These are phyloP conservation scores for Thermochaetoides thermophila DNA, from an alignment of 495 filamentous ascomycete genomes.

Conservation along the genomic window DNA sequence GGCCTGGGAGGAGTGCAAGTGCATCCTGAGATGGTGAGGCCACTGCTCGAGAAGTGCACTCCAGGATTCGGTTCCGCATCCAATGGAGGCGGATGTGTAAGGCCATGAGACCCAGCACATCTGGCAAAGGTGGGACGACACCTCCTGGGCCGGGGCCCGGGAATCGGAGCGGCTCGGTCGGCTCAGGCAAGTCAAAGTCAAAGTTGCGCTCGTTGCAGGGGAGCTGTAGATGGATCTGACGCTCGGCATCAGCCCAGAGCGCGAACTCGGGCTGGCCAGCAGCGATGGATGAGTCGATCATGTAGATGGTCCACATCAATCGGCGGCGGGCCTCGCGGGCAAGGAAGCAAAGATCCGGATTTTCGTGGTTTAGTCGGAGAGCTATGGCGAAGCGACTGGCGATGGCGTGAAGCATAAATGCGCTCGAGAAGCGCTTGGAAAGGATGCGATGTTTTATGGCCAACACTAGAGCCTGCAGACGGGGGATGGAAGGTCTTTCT, in stretches of 20 bases:
- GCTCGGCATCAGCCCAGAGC: slow-evolving; percentile 27
- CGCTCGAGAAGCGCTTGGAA: slow-evolving; percentile 28
- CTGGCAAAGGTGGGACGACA: slow-evolving; percentile 18
- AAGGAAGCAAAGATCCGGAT: slow-evolving; percentile 32
- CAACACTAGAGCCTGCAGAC: slow-evolving; percentile 34
- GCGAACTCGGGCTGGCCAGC: slow-evolving; percentile 32
- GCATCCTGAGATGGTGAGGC: slow-evolving; percentile 20
- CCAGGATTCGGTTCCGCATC: slow-evolving; percentile 30
- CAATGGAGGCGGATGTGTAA: slow-evolving; percentile 32
- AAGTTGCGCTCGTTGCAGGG: slow-evolving; percentile 40
- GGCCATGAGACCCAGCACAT: slow-evolving; percentile 34
- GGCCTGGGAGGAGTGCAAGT: slow-evolving; percentile 24
- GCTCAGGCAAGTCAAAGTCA: slow-evolving; percentile 34
- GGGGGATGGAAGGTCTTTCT: slow-evolving; percentile 31
- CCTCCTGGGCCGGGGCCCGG: slow-evolving; percentile 16
- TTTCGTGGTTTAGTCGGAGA: slow-evolving; percentile 34
- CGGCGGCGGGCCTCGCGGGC: slow-evolving; percentile 34
- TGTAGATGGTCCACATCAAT: slow-evolving; percentile 37
- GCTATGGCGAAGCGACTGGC: slow-evolving; percentile 34
- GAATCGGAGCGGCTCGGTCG: slow-evolving; percentile 27
- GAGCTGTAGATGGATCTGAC: slow-evolving; percentile 29
- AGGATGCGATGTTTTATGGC: slow-evolving; percentile 34
- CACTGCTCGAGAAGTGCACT: slow-evolving; percentile 24
- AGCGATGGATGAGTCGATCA: slow-evolving; percentile 32
- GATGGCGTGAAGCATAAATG: slow-evolving; percentile 33